Evolutionary conservation across 2,329 filamentous ascomycete genomes (phyloP).

Genomic region (Fusarium vanettenii): DNA sequence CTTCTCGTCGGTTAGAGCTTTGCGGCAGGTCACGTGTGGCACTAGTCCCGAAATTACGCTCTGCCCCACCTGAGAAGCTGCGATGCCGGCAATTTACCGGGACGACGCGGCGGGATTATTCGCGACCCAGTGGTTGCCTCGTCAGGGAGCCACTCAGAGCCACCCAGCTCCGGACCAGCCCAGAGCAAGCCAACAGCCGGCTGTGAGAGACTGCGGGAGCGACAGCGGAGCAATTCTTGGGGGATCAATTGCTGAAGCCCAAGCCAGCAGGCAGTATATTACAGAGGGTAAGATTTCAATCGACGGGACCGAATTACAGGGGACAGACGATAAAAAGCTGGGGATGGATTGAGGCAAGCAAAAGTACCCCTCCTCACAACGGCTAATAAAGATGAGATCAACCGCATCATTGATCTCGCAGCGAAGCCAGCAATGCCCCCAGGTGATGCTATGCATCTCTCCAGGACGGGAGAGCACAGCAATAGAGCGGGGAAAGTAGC

Average conservation of each 20-base stretch:
- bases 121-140: conserved; percentile 36
- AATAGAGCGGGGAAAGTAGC: conserved; percentile 40
- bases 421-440: neutral
- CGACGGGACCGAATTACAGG: neutral
- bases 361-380: neutral
- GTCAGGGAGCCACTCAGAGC: conserved; percentile 19
- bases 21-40: conserved; percentile 52
- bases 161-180: neutral
- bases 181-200: conserved; percentile 10
- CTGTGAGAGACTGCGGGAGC: neutral
- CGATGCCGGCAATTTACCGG: conserved; percentile 49
- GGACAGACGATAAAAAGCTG: neutral
- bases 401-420: neutral
- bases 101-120: conserved; percentile 43
- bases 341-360: neutral
- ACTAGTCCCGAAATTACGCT: conserved; percentile 45
- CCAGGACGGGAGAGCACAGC: conserved; percentile 2
- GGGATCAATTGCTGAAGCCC: conserved; percentile 14
- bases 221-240: conserved; percentile 15
- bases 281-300: neutral
- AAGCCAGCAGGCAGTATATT: conserved; percentile 1
- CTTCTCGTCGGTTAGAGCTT: conserved; percentile 59
- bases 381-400: neutral
- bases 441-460: conserved; percentile 7
- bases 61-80: conserved; percentile 35